Evolutionary conservation across 768 basidiomycete genomes (phyloP), one percentile per base, ranked within the genome.

Genomic region (Mrakia gelida): DNA sequence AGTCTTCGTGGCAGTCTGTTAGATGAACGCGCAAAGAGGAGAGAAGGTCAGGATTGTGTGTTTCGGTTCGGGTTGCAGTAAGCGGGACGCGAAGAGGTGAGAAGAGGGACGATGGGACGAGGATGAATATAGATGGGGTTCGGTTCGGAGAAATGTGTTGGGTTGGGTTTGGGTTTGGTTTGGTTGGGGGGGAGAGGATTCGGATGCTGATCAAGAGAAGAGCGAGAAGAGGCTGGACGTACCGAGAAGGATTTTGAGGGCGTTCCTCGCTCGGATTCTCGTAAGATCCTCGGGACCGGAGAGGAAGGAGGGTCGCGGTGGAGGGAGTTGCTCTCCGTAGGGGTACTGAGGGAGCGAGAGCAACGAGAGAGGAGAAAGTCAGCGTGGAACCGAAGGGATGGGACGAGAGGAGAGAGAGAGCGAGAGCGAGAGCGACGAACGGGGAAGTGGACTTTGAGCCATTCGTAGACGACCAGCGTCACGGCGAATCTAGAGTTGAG

Each of bases 201-300:
- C 45, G 45, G 45, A 45, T 11, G 45, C 45, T 21, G 49, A 52
- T 16, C 4, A 21, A 52, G 49, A 52, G 45, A 49, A 49, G 49
- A 52, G 38, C 18, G 41, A 56, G 45, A 52, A 30, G 45, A 30
- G 18, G 43, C 16, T 21, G 49, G 56, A 65, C 62, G 18, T 32
- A 75, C 74, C 94, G 82, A 95, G 86, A 80, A 95, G 84, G 79
- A 94, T 94, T 85, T 95, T 94, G 82, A 99, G 88, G 21, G 95
- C 96, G 87, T 98, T 98, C 77, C 96, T 88, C 28, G 97, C 96
- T 75, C 97, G 89, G 62, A 96, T 89, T 83, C 91, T 90, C 43
- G 94, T 89, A 86, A 98, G 87, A 78, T 98, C 96, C 89, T 93
- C 76, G 91, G 88, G 75, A 87, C 88, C 45, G 16, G 73, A 28